A percentile compares a stretch with the other conserved stretches of the same genome.
Evolutionary conservation across 192 early-diverging fungal species (phyloP).

Genomic region (Entomortierella beljakovae): DNA sequence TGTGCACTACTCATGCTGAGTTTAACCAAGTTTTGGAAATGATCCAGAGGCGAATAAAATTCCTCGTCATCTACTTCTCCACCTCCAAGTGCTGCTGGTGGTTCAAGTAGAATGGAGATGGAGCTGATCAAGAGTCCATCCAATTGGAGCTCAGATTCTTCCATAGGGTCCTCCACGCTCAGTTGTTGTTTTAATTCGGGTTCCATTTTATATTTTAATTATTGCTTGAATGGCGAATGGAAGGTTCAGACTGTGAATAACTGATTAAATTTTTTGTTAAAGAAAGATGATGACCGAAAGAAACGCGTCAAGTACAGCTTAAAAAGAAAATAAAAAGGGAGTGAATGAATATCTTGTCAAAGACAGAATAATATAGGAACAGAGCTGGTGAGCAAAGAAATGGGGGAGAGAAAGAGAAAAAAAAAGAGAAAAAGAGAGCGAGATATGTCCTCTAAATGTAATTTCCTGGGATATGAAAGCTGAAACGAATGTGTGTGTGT

Average conservation of each 20-base stretch:
- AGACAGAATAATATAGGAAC: slow-evolving; percentile 3
- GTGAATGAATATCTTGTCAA: not conserved
- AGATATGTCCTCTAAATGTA: no score
- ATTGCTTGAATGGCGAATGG: not conserved
- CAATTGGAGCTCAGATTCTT: slow-evolving; percentile 34
- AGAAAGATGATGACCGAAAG: no score
- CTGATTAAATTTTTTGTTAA: no score
- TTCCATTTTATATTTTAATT: slow-evolving; percentile 25
- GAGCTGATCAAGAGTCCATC: slow-evolving; percentile 33
- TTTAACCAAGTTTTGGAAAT: slow-evolving; percentile 48
- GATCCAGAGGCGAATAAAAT: slow-evolving; percentile 49
- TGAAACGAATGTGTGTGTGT: no score
- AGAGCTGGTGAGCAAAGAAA: not conserved
- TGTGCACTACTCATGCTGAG: slow-evolving; percentile 43
- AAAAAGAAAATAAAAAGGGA: no score
- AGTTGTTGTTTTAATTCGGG: slow-evolving; percentile 39
- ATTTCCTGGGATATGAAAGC: no score
- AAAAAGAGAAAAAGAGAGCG: not conserved
- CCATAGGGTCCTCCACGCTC: slow-evolving; percentile 47
- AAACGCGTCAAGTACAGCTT: no score
- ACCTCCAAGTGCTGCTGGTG: slow-evolving; percentile 12
- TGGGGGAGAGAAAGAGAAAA: not conserved
- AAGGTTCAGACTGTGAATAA: not conserved
- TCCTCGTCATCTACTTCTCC: slow-evolving; percentile 27
- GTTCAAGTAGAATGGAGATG: slow-evolving; percentile 34